phyloP scores from a whole-genome alignment of 2,329 filamentous ascomycete species.

The Tothia fuscella region DNA sequence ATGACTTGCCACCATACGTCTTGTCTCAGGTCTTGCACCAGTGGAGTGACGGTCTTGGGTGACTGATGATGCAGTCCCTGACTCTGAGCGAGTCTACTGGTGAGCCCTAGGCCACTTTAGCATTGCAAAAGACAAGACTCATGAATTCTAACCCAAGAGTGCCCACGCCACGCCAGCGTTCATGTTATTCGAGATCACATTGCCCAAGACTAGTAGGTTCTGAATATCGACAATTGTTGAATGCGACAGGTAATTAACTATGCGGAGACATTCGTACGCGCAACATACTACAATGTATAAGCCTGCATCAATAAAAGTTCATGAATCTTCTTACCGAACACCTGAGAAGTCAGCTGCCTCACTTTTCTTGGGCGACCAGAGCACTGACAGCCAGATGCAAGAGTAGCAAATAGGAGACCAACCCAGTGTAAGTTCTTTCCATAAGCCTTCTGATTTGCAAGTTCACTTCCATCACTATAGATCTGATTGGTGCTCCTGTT shows the following conservation, averaged over 20 bases:
- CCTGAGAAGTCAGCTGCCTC: slow-evolving; percentile 43
- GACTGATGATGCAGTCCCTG: slow-evolving; percentile 49
- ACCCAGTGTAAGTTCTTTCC: slow-evolving; percentile 47
- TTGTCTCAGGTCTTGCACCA: slow-evolving; percentile 27
- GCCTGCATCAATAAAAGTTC: too few relatives aligned
- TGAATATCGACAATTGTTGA: slow-evolving; percentile 50
- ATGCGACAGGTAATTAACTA: slow-evolving; percentile 52
- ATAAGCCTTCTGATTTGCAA: slow-evolving; percentile 36
- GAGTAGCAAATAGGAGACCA: slow-evolving; percentile 47
- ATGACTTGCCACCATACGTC: slow-evolving; percentile 48
- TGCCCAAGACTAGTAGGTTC: slow-evolving; percentile 49
- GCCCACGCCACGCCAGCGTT: slow-evolving; percentile 53
- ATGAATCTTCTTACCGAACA: too few relatives aligned
- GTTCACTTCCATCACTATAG: slow-evolving; percentile 32
- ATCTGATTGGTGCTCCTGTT: slow-evolving; percentile 21
- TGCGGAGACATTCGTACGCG: slow-evolving; percentile 51
- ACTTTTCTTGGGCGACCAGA: slow-evolving; percentile 37
- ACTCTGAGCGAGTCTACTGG: slow-evolving; percentile 47
- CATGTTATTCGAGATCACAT: slow-evolving; percentile 51
- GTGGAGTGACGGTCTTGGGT: slow-evolving; percentile 38
- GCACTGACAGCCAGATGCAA: slow-evolving; percentile 52
- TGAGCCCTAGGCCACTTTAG: slow-evolving; percentile 26
- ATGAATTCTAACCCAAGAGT: slow-evolving; percentile 31
- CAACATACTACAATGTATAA: too few relatives aligned
- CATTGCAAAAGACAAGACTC: too few relatives aligned